Evolutionary conservation across 2,329 filamentous ascomycete genomes (phyloP), one percentile per base, ranked within the genome.

Genomic region (Coniosporium tulheliwenetii): DNA sequence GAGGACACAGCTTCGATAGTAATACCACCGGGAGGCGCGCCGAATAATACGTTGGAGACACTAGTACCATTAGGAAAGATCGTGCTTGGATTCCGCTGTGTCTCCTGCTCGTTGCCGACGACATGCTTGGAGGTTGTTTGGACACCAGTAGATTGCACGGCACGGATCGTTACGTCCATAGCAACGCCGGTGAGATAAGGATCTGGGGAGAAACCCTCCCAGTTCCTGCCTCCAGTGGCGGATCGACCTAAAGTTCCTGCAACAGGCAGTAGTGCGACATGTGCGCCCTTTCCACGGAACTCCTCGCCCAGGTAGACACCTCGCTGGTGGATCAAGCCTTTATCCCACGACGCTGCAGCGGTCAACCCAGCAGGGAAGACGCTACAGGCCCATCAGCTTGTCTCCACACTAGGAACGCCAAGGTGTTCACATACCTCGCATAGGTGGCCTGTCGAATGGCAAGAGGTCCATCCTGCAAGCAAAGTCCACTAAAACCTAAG

Each of bases 81-180:
- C 16, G 38, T 38, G 37, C 44, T 44, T 5, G 52, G 51, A 19
- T 51, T 61, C 7, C 66, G 59, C 36, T 65, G 61, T 2, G 58
- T 64, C 55, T 82, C 79, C 56, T 85, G 79, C 55, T 85, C 80
- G 55, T 85, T 81, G 30, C 69, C 70, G 39, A 82, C 60, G 43
- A 54, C 68, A 46, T 66, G 68, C 50, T 69, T 61, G 3, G 57
- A 53, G 35, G 52, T 62, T 10, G 64, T 58, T 35, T 61, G 62
- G 3, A 65, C 59, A 42, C 64, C 64, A 0, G 52, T 53, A 40
- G 56, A 54, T 50, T 71, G 60, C 47, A 69, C 60, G 10, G 66
- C 65, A 39, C 53, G 45, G 33, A 71, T 59, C 2, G 65, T 60
- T 47, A 68, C 49, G 33, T 57, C 50, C 41, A 64, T 61, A 33